A percentile compares a stretch with the other conserved stretches of the same genome.
These are phyloP conservation scores for Odontarrhena argentea DNA, from an alignment of 345 rosid species.

Conservation along the genomic window DNA sequence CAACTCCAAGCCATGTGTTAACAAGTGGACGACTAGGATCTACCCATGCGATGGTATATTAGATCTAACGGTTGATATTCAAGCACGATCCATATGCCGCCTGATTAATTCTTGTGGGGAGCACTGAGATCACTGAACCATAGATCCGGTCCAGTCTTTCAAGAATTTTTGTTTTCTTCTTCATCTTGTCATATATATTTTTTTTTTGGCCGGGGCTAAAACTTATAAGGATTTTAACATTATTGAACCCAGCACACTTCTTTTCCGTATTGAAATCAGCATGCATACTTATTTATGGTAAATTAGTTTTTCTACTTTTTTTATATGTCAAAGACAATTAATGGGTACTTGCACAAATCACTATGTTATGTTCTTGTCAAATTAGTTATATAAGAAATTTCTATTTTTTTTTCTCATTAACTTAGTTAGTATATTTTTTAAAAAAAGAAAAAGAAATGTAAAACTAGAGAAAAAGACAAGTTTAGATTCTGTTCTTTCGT, in stretches of 20 bases:
- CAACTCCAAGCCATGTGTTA: not conserved
- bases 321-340: no score
- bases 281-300: not conserved
- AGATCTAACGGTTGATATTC: slow-evolving; percentile 18
- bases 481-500: not conserved
- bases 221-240: not conserved
- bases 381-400: not conserved
- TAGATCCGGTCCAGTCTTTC: slow-evolving; percentile 17
- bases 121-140: not conserved
- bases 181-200: not conserved
- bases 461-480: slow-evolving; percentile 12
- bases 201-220: no score
- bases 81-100: not conserved
- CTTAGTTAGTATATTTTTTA: not conserved
- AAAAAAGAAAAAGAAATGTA: no score
- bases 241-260: not conserved
- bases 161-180: slow-evolving; percentile 4
- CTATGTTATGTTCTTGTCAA: no score
- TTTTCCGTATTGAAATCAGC: not conserved
- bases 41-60: not conserved
- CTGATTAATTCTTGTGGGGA: not conserved
- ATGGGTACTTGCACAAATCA: no score
- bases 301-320: not conserved
- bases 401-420: not conserved
- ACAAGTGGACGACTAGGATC: slow-evolving; percentile 20